Conservation (phyloP, 768 basidiomycete species). For the Dacryopinax spathularia region DNA sequence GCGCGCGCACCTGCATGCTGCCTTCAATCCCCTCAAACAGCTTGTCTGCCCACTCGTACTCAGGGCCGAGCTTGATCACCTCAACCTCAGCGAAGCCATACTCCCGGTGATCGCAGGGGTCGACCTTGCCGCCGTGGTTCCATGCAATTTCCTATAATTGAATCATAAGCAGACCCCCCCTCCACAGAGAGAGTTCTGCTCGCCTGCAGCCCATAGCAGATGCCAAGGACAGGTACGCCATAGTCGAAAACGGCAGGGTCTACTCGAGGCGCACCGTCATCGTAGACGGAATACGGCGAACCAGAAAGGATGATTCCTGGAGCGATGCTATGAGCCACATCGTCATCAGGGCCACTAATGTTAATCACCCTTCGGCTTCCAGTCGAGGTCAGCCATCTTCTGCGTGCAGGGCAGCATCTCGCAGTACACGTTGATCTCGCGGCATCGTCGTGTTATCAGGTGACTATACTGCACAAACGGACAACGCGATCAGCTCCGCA, state of each 20-base stretch:
- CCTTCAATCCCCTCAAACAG: constrained; percentile 80
- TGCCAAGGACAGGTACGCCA: constrained; percentile 84
- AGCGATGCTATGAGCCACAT: background rate
- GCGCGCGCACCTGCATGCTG: constrained; percentile 58
- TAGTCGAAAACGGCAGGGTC: constrained; percentile 81
- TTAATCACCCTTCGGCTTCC: constrained; percentile 78
- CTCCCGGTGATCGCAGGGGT: constrained; percentile 79
- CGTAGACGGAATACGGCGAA: constrained; percentile 97
- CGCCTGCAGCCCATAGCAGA: constrained; percentile 94
- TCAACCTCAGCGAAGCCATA: constrained; percentile 83
- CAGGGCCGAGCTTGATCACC: constrained; percentile 47
- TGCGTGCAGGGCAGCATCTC: constrained; percentile 96
- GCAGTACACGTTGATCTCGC: constrained; percentile 93
- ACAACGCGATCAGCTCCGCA: constrained; percentile 8
- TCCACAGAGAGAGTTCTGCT: constrained; percentile 13
- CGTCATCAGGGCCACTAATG: background rate
- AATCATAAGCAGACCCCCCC: background rate
- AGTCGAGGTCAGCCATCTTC: constrained; percentile 69
- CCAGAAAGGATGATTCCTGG: constrained; percentile 91
- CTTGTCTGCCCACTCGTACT: constrained; percentile 40
- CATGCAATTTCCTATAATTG: constrained; percentile 74
- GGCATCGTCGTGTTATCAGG: constrained; percentile 91
- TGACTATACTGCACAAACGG: constrained; percentile 68
- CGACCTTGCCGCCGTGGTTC: constrained; percentile 70
- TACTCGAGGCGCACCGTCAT: constrained; percentile 78